phyloP scores from a whole-genome alignment of 768 basidiomycete genomes.

The Naganishia vaughanmartiniae region DNA sequence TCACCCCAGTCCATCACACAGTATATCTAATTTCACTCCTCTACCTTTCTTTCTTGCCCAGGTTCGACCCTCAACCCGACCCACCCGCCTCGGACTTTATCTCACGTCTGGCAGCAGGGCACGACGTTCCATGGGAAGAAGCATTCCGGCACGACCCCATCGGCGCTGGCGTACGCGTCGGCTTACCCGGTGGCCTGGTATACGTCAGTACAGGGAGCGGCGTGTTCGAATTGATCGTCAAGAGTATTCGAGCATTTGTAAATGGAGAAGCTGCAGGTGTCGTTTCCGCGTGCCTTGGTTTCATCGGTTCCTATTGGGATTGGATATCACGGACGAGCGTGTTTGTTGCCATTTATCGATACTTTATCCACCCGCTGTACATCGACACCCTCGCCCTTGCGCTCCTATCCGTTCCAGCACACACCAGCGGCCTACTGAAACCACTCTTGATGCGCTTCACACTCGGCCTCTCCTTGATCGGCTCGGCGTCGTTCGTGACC shows the following conservation, averaged over 20 bases:
- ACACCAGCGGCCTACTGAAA: neutral
- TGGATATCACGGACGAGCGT: neutral
- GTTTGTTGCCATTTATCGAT: neutral
- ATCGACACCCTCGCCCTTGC: neutral
- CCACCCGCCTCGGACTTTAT: neutral
- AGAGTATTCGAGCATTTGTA: conserved; percentile 29
- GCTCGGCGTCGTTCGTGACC: conserved; percentile 29
- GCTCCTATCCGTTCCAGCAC: neutral
- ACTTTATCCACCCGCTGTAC: neutral
- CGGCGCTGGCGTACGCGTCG: conserved; percentile 24
- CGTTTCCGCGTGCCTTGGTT: neutral
- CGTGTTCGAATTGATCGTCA: conserved; percentile 30
- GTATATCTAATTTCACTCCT: neutral
- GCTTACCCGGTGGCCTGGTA: conserved; percentile 23
- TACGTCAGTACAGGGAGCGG: conserved; percentile 26
- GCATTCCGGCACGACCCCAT: conserved; percentile 23
- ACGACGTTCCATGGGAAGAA: conserved; percentile 19
- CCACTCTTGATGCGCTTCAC: conserved; percentile 28
- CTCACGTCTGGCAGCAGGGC: neutral
- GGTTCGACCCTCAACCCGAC: neutral
- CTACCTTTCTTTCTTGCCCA: neutral
- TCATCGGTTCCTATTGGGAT: neutral
- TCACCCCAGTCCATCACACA: too few relatives aligned
- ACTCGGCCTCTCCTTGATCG: conserved; percentile 32
- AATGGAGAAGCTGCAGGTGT: conserved; percentile 32